A percentile compares a stretch with the other conserved stretches of the same genome.
phyloP scores from a whole-genome alignment of 306 rosid genomes.

The Nissolia schottii region DNA sequence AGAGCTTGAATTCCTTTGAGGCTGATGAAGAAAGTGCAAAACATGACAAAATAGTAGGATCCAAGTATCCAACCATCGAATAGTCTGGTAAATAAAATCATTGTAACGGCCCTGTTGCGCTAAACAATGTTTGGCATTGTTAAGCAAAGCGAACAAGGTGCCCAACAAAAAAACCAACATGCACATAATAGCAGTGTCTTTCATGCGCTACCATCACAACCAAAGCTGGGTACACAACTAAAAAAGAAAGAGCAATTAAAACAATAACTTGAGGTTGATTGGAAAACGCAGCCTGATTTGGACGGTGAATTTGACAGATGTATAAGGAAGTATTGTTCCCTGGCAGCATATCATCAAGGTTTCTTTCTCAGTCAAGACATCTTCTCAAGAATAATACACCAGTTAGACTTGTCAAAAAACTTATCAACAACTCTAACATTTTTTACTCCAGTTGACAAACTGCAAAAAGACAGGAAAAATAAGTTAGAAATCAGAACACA shows the following conservation, averaged over 20 bases:
- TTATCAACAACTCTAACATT: conserved; percentile 65
- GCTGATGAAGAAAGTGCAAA: background rate
- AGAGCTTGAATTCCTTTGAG: background rate
- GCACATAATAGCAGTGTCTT: background rate
- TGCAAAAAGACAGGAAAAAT: conserved; percentile 32
- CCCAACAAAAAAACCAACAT: background rate
- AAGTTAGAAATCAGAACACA: conserved; percentile 8
- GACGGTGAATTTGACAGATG: background rate
- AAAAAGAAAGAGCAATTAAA: conserved; percentile 4
- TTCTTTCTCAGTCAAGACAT: conserved; percentile 33
- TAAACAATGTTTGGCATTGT: background rate
- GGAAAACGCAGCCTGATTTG: background rate
- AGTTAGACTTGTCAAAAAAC: conserved; percentile 90
- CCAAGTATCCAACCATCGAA: conserved; percentile 18
- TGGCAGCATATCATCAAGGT: background rate
- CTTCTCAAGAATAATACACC: conserved; percentile 88
- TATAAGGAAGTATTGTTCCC: background rate
- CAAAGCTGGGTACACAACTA: conserved; percentile 18
- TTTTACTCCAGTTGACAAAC: conserved; percentile 65
- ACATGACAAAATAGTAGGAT: background rate
- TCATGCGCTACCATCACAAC: conserved; percentile 8
- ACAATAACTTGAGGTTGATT: background rate
- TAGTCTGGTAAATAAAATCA: background rate
- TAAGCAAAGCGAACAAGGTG: background rate
- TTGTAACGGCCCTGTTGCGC: conserved; percentile 6